Evolutionary conservation across 768 basidiomycete species (phyloP).

Genomic region (Collybia sp.): DNA sequence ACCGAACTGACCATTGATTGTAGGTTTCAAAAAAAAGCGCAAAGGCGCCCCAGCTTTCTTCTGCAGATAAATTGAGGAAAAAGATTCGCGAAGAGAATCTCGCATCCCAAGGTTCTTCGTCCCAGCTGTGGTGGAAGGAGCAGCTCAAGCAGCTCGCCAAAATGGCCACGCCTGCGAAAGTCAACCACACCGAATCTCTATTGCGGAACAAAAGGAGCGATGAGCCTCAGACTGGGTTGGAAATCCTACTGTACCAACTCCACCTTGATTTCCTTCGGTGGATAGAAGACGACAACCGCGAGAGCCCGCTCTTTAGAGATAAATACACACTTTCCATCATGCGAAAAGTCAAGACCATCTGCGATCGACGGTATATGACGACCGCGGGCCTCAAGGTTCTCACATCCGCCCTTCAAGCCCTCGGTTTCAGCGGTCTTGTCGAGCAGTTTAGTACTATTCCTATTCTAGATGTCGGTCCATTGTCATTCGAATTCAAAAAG

Average conservation of each 20-base stretch:
- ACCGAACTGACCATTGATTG: too few species aligned
- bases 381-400: constrained; percentile 29
- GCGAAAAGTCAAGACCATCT: constrained; percentile 41
- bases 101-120: constrained; percentile 31
- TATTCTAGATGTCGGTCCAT: constrained; percentile 15
- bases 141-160: constrained; percentile 35
- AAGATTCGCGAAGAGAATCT: constrained; percentile 42
- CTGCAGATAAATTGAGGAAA: constrained; percentile 25
- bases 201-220: constrained; percentile 39
- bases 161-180: constrained; percentile 25
- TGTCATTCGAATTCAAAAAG: constrained; percentile 52
- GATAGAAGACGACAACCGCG: constrained; percentile 40
- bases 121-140: constrained; percentile 47
- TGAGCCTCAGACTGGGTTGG: constrained; percentile 40
- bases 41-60: constrained; percentile 15
- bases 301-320: constrained; percentile 36
- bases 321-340: constrained; percentile 40
- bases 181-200: constrained; percentile 29
- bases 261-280: constrained; percentile 48
- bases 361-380: constrained; percentile 30
- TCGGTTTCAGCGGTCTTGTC: constrained; percentile 45
- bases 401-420: constrained; percentile 29
- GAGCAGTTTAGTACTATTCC: constrained; percentile 1
- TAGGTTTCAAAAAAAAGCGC: constrained; percentile 4
- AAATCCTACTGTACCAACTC: constrained; percentile 48